Conservation (phyloP, 768 basidiomycete genomes). For the Harrya chromipes region DNA sequence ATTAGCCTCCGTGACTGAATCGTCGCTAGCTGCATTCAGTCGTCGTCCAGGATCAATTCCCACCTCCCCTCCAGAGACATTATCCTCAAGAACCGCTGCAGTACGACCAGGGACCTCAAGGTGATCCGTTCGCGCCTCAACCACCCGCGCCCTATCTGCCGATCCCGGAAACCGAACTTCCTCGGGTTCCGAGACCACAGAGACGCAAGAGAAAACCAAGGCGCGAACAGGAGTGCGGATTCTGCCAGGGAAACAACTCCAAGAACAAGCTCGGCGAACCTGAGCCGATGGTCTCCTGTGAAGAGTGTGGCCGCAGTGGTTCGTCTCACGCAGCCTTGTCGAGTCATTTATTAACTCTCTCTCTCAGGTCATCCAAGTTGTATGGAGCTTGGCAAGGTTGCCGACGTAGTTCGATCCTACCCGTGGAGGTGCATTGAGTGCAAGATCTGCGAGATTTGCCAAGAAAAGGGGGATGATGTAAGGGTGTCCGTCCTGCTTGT, state of each 20-base stretch:
- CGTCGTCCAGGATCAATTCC: slow-evolving; percentile 31
- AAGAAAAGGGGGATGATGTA: slow-evolving; percentile 85
- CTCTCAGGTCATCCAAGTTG: slow-evolving; percentile 82
- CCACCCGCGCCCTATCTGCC: slow-evolving; percentile 50
- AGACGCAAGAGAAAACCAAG: slow-evolving; percentile 45
- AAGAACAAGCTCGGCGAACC: slow-evolving; percentile 53
- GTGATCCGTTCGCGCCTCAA: slow-evolving; percentile 79
- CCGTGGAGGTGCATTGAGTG: slow-evolving; percentile 89
- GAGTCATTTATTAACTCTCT: neutral
- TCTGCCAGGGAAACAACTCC: slow-evolving; percentile 66
- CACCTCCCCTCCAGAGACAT: slow-evolving; percentile 9
- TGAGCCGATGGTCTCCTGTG: slow-evolving; percentile 77
- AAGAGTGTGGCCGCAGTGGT: slow-evolving; percentile 84
- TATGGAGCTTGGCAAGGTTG: slow-evolving; percentile 59
- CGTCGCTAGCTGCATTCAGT: slow-evolving; percentile 24
- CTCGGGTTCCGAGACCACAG: slow-evolving; percentile 40
- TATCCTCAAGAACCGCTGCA: slow-evolving; percentile 40
- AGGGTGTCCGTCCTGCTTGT: slow-evolving; percentile 32
- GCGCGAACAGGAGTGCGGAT: slow-evolving; percentile 70
- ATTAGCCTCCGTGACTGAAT: slow-evolving; percentile 26
- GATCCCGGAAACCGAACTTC: slow-evolving; percentile 43
- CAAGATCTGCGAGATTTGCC: slow-evolving; percentile 88
- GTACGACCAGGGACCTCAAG: slow-evolving; percentile 74
- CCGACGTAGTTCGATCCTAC: slow-evolving; percentile 64
- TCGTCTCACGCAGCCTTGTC: slow-evolving; percentile 23